phyloP scores from a whole-genome alignment of 2,329 filamentous ascomycete genomes.

The Xenoacremonium recifei region DNA sequence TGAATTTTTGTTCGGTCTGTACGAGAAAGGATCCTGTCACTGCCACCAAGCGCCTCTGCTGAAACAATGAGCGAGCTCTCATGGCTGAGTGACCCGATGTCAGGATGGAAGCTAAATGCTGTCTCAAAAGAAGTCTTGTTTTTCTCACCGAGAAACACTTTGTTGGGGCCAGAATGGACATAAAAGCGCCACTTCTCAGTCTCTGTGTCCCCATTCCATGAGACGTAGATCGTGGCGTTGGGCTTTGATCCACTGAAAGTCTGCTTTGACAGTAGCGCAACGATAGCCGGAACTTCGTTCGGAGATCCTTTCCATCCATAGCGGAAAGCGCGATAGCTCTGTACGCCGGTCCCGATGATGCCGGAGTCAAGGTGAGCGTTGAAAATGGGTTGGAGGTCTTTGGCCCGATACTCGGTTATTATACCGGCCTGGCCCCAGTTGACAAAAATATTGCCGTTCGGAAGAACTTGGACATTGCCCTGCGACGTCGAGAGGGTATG shows the following conservation, averaged over 20 bases:
- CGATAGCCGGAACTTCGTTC: conserved; percentile 22
- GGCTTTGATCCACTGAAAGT: too few relatives aligned
- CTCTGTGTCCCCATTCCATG: conserved; percentile 53
- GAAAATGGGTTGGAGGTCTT: conserved; percentile 50
- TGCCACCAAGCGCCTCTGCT: too few relatives aligned
- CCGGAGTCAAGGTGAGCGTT: conserved; percentile 46
- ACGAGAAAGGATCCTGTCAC: too few relatives aligned
- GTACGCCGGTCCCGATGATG: conserved; percentile 35
- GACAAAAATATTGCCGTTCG: conserved; percentile 52
- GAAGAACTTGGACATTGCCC: conserved; percentile 50
- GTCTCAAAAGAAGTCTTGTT: too few relatives aligned
- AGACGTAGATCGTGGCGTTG: conserved; percentile 43
- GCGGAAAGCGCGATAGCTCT: conserved; percentile 55
- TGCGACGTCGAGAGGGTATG: conserved; percentile 48
- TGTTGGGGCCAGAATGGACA: too few relatives aligned
- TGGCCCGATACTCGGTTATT: conserved; percentile 43
- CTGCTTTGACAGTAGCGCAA: conserved; percentile 14
- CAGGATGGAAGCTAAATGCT: too few relatives aligned
- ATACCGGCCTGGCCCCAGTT: conserved; percentile 56
- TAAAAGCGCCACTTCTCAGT: conserved; percentile 50
- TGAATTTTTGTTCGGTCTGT: too few relatives aligned
- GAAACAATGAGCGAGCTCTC: too few relatives aligned
- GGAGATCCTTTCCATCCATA: conserved; percentile 52
- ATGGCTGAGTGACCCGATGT: too few relatives aligned
- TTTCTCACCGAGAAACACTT: too few relatives aligned